Conservation (phyloP, 768 basidiomycete genomes). For the Podaxis mareebaensis region DNA sequence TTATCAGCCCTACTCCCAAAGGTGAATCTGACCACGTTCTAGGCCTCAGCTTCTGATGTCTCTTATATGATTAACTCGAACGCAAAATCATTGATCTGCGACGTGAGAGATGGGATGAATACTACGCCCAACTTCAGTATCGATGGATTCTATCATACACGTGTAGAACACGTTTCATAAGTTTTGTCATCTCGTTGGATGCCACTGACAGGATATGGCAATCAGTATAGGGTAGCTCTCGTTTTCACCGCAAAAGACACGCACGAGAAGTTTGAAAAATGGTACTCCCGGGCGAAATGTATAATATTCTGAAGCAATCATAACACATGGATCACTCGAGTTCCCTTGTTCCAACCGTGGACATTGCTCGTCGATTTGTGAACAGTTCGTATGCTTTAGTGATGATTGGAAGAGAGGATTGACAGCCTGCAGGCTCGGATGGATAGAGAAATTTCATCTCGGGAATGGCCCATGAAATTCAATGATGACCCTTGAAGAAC, state of each 20-base stretch:
- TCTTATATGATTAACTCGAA: not conserved
- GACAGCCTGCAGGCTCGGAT: slow-evolving; percentile 2
- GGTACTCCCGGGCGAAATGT: not conserved
- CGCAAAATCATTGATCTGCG: slow-evolving; percentile 3
- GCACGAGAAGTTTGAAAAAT: slow-evolving; percentile 1
- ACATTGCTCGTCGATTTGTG: slow-evolving; percentile 7
- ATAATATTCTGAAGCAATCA: not conserved
- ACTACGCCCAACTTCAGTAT: slow-evolving; percentile 17
- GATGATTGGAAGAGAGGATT: not conserved
- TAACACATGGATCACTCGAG: slow-evolving; percentile 5
- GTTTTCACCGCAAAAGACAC: slow-evolving; percentile 9
- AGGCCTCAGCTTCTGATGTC: not conserved
- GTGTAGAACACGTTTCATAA: slow-evolving; percentile 27
- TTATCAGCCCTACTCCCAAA: not conserved
- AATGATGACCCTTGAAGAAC: not conserved
- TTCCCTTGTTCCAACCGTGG: slow-evolving; percentile 5
- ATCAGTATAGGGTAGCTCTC: not conserved
- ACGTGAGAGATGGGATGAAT: not conserved
- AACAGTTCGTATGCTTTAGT: slow-evolving; percentile 8
- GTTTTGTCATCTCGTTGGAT: slow-evolving; percentile 5
- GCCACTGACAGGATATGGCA: slow-evolving; percentile 4
- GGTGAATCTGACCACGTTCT: not conserved
- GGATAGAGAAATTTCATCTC: slow-evolving; percentile 1
- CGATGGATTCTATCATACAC: slow-evolving; percentile 27
- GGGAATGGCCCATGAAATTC: slow-evolving; percentile 10